Base-by-base conservation (phyloP, 192 early-diverging fungal species). In the Obelidium mucronatum region DNA sequence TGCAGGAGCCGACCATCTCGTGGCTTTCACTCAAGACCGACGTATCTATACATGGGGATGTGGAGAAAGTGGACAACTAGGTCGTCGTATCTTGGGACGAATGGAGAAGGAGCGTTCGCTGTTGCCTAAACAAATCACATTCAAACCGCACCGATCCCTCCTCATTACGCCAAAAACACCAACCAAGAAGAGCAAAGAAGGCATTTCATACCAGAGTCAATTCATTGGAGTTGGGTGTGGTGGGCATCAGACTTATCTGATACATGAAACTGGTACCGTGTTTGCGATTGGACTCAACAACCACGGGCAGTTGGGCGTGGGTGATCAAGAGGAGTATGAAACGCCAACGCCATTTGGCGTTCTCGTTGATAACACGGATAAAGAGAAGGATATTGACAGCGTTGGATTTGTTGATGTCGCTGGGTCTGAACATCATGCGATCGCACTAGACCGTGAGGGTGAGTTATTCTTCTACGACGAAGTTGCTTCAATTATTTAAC, bases 241-340 rank as follows among this genome's bases (percentile, higher is more conserved):
- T 24, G 87, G 91, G 8, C 94, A 96, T 81, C 91, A 94, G 78
- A 93, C 92, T 3, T 95, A 95, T 77, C 88, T 93, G 1, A 87
- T 97, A 6, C 88, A 90, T 65, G 84, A 85, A 6, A 81, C 87
- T 28, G 88, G 90, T 60, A 78, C 85, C 17, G 81, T 96, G 17
- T 95, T 86, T 71, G 86, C 89, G 15, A 96, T 93, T 90, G 97
- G 97, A 22, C 84, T 96, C 59, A 98, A 98, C 80, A 96, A 95
- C 69, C 93, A 92, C 77, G 89, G 88, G 53, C 97, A 98, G 82
- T 91, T 94, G 67, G 95, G 95, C 1, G 75, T 92, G 37, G 81
- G 84, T 1, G 81, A 86, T 67, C 44, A 35, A 24, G 79, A 78
- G 34, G 85, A 84, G 34, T 40, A 75, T 31, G 79, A 89, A 2